A percentile compares a stretch with the other conserved stretches of the same genome.
phyloP scores from a whole-genome alignment of 2,329 filamentous ascomycete species.

The Aureobasidium sp. region DNA sequence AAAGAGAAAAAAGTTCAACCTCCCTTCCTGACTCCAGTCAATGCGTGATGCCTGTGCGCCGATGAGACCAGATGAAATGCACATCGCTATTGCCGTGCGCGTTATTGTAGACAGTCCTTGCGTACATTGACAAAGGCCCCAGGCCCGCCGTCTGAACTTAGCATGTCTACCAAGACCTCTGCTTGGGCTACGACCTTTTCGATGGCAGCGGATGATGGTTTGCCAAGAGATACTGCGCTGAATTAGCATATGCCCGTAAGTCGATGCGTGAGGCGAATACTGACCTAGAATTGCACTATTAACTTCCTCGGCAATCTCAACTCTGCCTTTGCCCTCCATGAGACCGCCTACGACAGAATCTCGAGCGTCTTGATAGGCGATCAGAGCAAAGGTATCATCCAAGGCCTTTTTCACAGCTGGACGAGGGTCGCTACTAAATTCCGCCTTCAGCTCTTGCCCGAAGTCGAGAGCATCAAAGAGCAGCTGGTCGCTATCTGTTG shows the following conservation, averaged over 20 bases:
- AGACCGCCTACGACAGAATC: slow-evolving; percentile 71
- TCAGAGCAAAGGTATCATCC: slow-evolving; percentile 76
- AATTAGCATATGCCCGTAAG: slow-evolving; percentile 25
- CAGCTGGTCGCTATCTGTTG: slow-evolving; percentile 41
- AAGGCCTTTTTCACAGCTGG: slow-evolving; percentile 66
- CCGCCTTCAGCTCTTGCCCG: slow-evolving; percentile 67
- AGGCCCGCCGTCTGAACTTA: slow-evolving; percentile 61
- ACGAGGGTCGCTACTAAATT: slow-evolving; percentile 67
- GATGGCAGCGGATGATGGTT: slow-evolving; percentile 77
- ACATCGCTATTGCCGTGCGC: background rate
- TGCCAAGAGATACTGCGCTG: slow-evolving; percentile 71
- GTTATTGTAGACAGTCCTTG: slow-evolving; percentile 13
- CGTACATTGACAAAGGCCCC: slow-evolving; percentile 75
- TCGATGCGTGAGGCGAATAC: slow-evolving; percentile 28
- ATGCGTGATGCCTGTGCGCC: background rate
- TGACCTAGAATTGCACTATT: slow-evolving; percentile 87
- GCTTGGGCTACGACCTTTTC: slow-evolving; percentile 84
- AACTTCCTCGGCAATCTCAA: slow-evolving; percentile 80
- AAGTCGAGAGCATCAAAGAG: slow-evolving; percentile 68
- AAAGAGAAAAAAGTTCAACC: too few relatives aligned
- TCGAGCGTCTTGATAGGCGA: slow-evolving; percentile 78
- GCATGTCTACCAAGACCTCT: slow-evolving; percentile 73
- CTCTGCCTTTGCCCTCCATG: slow-evolving; percentile 66
- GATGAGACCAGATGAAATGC: background rate
- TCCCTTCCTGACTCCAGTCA: background rate